These are phyloP conservation scores for Calophaca sinica DNA, from an alignment of 306 rosid genomes.

Conservation along the genomic window DNA sequence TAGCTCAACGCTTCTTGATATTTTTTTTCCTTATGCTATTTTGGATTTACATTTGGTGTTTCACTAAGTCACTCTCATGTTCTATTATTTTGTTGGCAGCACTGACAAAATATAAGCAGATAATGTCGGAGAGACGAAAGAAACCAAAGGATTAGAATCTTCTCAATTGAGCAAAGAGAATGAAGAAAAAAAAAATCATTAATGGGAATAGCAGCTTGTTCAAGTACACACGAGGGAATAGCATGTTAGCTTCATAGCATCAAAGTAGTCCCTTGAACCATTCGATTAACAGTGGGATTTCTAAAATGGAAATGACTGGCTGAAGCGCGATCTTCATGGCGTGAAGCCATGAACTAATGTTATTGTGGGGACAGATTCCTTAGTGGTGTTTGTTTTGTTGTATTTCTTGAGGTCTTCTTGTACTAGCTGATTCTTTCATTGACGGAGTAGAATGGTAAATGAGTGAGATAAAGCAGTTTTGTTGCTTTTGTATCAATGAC, in stretches of 20 bases:
- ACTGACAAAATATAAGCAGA: constrained; percentile 67
- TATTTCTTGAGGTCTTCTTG: constrained; percentile 27
- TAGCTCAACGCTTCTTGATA: neutral
- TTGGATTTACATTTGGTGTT: constrained; percentile 37
- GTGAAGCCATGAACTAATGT: neutral
- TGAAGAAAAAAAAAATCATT: constrained; percentile 5
- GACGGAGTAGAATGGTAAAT: neutral
- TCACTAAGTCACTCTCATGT: constrained; percentile 20
- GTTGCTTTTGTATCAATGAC: constrained; percentile 18
- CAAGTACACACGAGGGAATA: constrained; percentile 12
- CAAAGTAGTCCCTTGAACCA: neutral
- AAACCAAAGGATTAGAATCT: constrained; percentile 56
- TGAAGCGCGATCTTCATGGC: constrained; percentile 8
- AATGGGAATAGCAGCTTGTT: constrained; percentile 36
- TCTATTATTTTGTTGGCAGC: constrained; percentile 56
- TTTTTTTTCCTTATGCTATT: constrained; percentile 32
- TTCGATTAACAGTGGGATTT: constrained; percentile 29
- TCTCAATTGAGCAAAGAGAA: constrained; percentile 42
- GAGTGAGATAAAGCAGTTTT: constrained; percentile 12
- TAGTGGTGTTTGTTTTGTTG: neutral
- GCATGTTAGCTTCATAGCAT: constrained; percentile 13
- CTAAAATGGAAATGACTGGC: neutral
- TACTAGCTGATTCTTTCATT: neutral
- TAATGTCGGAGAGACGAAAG: constrained; percentile 57
- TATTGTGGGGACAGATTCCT: constrained; percentile 13